Evolutionary conservation across 129 eudicot genomes (phyloP), one percentile per base, ranked within the genome.

Genomic region (Calendula officinalis): DNA sequence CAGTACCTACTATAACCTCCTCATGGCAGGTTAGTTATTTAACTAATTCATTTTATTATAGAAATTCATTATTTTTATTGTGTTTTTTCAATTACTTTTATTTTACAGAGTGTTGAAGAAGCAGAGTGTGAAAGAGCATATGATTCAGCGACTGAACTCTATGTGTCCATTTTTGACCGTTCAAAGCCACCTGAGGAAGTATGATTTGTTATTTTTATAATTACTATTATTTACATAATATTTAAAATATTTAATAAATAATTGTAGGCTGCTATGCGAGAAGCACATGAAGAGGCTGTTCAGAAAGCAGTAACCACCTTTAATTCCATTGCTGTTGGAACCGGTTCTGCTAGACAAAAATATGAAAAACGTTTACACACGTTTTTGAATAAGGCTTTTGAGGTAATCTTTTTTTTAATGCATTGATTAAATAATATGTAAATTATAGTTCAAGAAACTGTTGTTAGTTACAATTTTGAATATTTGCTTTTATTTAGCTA

Each of bases 91-190:
- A 22, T 53, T 56, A 47, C 34, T 15, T 49, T 6, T 57, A 3
- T 49, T 44, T 8, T 76, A 62, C 74, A 94, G 99, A 89, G 94
- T 80, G 99, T 94, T 63, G 99, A 94, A 80, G 99, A 94, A 76
- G 86, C 95, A 64, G 99, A 94, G 84, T 89, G 99, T 73, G 86
- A 90, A 69, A 86, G 92, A 76, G 99, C 95, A n/a, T 94, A 77
- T 79, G 97, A 94, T 58, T 53, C 78, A 63, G 95, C 92, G 44
- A 54, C 92, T 54, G 99, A 94, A 69, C 87, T 75, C 16, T 94
- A 94, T 63, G 72, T 88, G 83, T 83, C 95, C 62, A 71, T 84
- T 62, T 85, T 94, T 62, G 97, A 88, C 72, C 91, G 85, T 40
- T 67, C 97, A 66, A 86, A 78, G 75, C 97, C 92, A 33, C 92